Percentiles rank a stretch among this genome's conserved stretches.
phyloP scores from a whole-genome alignment of 1,284 basidiomycete species.

The Pisolithus thermaeus region DNA sequence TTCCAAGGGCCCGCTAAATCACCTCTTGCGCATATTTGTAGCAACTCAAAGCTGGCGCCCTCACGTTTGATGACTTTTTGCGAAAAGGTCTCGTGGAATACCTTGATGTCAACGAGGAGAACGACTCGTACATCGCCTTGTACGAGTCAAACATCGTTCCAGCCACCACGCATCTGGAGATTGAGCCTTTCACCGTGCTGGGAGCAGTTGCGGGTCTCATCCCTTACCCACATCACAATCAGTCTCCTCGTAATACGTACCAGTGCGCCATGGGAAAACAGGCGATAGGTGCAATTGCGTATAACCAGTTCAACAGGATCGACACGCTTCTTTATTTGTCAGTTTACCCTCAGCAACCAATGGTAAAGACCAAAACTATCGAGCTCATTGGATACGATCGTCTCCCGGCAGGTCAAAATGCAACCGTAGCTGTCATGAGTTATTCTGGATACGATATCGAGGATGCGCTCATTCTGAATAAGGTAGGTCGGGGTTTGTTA shows the following conservation, averaged over 20 bases:
- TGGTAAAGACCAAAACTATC: constrained; percentile 99
- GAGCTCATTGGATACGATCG: constrained; percentile 96
- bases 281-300: constrained; percentile 98
- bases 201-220: constrained; percentile 98
- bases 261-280: constrained; percentile 99
- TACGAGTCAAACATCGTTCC: constrained; percentile 87
- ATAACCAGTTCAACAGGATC: constrained; percentile 97
- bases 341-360: constrained; percentile 99
- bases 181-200: constrained; percentile 97
- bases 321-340: constrained; percentile 98
- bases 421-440: constrained; percentile 98
- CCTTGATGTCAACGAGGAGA: constrained; percentile 99
- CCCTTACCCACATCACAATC: constrained; percentile 99
- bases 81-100: constrained; percentile 97
- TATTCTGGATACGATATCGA: constrained; percentile 99
- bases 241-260: constrained; percentile 98
- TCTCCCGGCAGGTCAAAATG: constrained; percentile 97
- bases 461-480: constrained; percentile 96
- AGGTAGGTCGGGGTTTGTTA: constrained; percentile 41
- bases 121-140: constrained; percentile 94
- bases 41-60: constrained; percentile 75
- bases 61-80: constrained; percentile 94
- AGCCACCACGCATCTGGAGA: constrained; percentile 92
- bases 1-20: neutral
- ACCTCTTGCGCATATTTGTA: constrained; percentile 23